Evolutionary conservation across 2,329 filamentous ascomycete genomes (phyloP), one percentile per base, ranked within the genome.

Genomic region (Colletotrichum sp.): DNA sequence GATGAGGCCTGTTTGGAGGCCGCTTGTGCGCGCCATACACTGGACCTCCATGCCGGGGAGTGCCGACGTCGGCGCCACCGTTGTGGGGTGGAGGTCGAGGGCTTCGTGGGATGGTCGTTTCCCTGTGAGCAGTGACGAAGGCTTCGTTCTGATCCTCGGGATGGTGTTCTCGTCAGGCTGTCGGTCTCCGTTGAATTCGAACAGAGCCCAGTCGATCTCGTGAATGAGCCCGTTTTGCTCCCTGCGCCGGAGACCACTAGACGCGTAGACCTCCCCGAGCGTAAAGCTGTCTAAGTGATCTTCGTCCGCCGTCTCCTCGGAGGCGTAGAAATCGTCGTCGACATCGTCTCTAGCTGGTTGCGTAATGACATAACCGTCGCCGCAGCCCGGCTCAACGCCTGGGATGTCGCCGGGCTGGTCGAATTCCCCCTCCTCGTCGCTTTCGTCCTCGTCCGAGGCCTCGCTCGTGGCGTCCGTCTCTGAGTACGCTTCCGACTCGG

Each of bases 161-260:
- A 98, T 93, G 13, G 91, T 85, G 80, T 98, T 98, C 75, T 92
- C 90, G 1, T 90, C 88, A 5, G 96, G 95, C 16, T 93, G 86
- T 2, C 96, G 92, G 13, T 93, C 90, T 6, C 93, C 88, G 13
- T 93, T 88, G 78, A 99, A 95, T 79, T 95, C 92, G 80, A 99
- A 96, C 4, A 99, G 87, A 0, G 96, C 96, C 96, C 96, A 99
- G 84, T 99, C 96, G 60, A 99, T 96, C 84, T 99, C 96, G 82
- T 98, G 96, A 8, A 95, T 88, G 28, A 98, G 87, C 6, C 93
- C 93, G 76, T 94, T 89, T 75, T 92, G 90, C 70, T 93, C 90
- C 68, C 94, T 93, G 34, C 96, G 92, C 6, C 95, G 92, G 75
- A 99, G 94, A 8, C 96, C 96, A 26, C 96, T 98, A 0, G 95